Evolutionary conservation across 345 rosid genomes (phyloP).

Genomic region (Aquilaria sinensis): DNA sequence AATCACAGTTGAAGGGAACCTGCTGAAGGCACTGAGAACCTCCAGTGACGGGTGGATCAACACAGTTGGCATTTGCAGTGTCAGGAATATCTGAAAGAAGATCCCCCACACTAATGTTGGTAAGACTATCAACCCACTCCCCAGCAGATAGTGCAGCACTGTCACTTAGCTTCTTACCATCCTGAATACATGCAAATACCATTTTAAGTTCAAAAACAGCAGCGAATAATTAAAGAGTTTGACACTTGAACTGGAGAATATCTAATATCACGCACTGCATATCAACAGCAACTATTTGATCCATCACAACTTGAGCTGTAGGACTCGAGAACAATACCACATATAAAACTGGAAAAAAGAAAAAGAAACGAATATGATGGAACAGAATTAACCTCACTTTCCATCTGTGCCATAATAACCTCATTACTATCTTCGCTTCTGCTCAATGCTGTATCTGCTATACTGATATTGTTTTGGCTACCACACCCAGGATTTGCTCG

Average conservation of each 20-base stretch:
- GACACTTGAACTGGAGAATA: background rate
- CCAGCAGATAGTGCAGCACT: conserved; percentile 50
- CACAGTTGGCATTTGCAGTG: conserved; percentile 30
- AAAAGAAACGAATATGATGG: background rate
- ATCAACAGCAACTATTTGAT: background rate
- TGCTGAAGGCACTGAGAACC: conserved; percentile 51
- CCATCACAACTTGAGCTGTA: background rate
- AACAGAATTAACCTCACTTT: conserved; percentile 30
- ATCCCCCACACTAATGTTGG: conserved; percentile 88
- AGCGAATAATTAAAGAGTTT: background rate
- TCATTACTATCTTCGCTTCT: conserved; percentile 23
- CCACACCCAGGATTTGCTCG: conserved; percentile 9
- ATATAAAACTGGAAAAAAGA: background rate
- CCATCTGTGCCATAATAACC: conserved; percentile 22
- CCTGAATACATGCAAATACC: conserved; percentile 26
- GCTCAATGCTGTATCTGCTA: conserved; percentile 21
- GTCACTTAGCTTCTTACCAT: conserved; percentile 29
- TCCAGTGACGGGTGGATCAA: conserved; percentile 31
- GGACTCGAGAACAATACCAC: background rate
- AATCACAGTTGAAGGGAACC: conserved; percentile 75
- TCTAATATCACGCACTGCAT: no score
- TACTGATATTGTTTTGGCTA: conserved; percentile 17
- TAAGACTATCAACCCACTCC: conserved; percentile 97
- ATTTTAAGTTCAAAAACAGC: conserved; percentile 12
- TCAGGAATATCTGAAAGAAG: conserved; percentile 70